Base-by-base conservation (phyloP, 176 grass and related monocot species). In the Carex parvula region DNA sequence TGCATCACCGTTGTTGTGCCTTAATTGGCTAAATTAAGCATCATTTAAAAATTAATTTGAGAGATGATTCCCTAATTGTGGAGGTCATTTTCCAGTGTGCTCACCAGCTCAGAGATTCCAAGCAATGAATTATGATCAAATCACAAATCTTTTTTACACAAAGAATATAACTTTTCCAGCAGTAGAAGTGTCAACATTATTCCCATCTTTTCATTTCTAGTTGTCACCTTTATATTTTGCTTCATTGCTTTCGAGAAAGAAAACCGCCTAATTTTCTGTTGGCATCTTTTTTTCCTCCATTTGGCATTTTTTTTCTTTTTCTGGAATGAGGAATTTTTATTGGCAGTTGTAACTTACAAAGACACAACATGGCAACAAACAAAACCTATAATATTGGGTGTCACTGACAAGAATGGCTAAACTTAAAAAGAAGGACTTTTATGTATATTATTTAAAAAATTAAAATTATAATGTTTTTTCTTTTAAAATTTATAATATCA, bases 71-170 rank as follows among this genome's bases (percentile, higher is more conserved):
- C 41, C 8, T 72, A 72, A 76, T 55, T 30, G 72, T 7, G 46
- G 48, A 76, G 5, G 72, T 76, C 22, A 55, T 55, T 76, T 76
- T 76, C 72, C 21, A 76, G 14, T 16, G 48, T 32, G 21, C 48
- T 21, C 48, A 76, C 48, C 72, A 76, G 48, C 72, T 32, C 24
- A 76, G 22, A 76, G 72, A 76, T 76, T 55, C 72, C n/a, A 29
- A 55, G 21, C 13, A 55, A 54, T 76, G 72, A 26, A 17, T 55
- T 56, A 5, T 69, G 3, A 76, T 76, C 21, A 54, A 76, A 16
- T 26, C 8, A 74, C 0, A 53, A 26, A 46, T 52, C 0, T 42
- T 2, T 76, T 55, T 76, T 52, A 5, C 2, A 7, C 5, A 2
- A 8, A 76, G 72, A 76, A 76, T 55, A 22, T 3, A 71, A 53